These are phyloP conservation scores for Tuber calosporum DNA, from an alignment of 495 filamentous ascomycete genomes.

Conservation along the genomic window DNA sequence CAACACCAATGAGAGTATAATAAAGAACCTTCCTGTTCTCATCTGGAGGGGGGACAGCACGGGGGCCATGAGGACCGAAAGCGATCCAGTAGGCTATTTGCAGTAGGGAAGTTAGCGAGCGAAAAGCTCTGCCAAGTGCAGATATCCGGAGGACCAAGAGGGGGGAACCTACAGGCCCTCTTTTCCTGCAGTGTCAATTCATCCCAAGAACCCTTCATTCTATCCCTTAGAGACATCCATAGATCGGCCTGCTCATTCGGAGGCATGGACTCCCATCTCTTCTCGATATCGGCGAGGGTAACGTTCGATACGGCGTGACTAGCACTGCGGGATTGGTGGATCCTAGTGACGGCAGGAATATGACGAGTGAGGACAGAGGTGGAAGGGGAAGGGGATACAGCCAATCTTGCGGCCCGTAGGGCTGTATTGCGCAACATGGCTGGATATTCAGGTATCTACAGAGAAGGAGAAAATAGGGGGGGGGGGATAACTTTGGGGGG, in stretches of 20 bases:
- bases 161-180: constrained; percentile 82
- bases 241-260: constrained; percentile 97
- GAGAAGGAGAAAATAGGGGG: constrained; percentile 26
- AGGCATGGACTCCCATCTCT: constrained; percentile 95
- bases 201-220: constrained; percentile 96
- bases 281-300: constrained; percentile 95
- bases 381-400: constrained; percentile 18
- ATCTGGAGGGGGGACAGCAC: constrained; percentile 68
- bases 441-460: constrained; percentile 29
- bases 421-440: constrained; percentile 37
- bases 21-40: constrained; percentile 66
- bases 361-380: constrained; percentile 21
- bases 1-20: constrained; percentile 60
- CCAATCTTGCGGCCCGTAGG: constrained; percentile 35
- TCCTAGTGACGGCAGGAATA: constrained; percentile 41
- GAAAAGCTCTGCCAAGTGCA: constrained; percentile 6
- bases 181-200: constrained; percentile 93
- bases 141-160: constrained; percentile 2
- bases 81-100: constrained; percentile 91
- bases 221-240: constrained; percentile 94
- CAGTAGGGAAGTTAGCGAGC: constrained; percentile 18
- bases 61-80: constrained; percentile 91
- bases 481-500: constrained; percentile 17
- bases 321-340: constrained; percentile 56
- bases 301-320: constrained; percentile 95